Evolutionary conservation across 2,329 filamentous ascomycete species (phyloP).

Genomic region (Scortechinia acanthostroma): DNA sequence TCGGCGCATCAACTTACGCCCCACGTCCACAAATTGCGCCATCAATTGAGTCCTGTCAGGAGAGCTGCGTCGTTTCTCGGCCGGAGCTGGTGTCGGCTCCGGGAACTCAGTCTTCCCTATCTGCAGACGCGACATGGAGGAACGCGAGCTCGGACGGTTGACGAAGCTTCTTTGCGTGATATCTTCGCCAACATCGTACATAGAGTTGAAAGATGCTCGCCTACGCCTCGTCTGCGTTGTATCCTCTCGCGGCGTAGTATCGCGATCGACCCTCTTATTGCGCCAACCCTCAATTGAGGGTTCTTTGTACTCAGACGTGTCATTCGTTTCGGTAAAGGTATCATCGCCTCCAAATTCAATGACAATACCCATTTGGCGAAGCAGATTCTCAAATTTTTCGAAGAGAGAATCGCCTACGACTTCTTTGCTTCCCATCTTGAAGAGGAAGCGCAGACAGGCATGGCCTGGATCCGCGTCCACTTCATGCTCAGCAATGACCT

Average conservation of each 20-base stretch:
- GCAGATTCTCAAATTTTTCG: constrained; percentile 63
- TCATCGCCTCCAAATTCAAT: constrained; percentile 42
- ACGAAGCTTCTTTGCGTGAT: neutral
- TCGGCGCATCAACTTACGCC: neutral
- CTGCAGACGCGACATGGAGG: neutral
- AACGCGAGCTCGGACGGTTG: neutral
- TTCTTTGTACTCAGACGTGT: neutral
- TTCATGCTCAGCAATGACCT: constrained; percentile 64
- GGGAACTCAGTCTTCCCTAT: neutral
- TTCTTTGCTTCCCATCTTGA: constrained; percentile 66
- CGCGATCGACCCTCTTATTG: neutral
- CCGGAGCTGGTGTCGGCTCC: neutral
- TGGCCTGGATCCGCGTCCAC: constrained; percentile 68
- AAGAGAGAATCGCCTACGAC: constrained; percentile 41
- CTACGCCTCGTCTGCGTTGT: neutral
- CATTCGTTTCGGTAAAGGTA: neutral
- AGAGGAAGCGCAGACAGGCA: constrained; percentile 71
- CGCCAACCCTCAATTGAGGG: neutral
- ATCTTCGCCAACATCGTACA: neutral
- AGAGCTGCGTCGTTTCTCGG: neutral
- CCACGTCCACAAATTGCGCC: neutral
- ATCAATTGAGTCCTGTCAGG: constrained; percentile 1
- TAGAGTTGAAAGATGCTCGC: neutral
- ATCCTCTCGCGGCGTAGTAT: neutral
- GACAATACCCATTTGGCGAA: constrained; percentile 65